Evolutionary conservation across 805 yeast species (phyloP).

Genomic region (Wickerhamomyces chambardii): DNA sequence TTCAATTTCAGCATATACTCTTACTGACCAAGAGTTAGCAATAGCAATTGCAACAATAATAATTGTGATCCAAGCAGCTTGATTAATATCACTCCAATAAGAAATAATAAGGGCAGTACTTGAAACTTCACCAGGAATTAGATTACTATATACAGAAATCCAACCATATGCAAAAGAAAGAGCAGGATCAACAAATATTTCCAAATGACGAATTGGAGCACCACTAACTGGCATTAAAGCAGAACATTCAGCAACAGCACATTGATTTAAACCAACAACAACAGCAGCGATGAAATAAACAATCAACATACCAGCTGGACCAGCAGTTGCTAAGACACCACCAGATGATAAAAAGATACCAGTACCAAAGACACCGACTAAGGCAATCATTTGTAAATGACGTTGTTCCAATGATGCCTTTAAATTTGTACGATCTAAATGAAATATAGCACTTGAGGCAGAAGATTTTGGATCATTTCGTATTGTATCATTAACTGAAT

Average conservation of each 20-base stretch:
- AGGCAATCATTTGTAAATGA: slow-evolving; percentile 40
- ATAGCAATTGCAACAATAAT: slow-evolving; percentile 26
- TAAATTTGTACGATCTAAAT: slow-evolving; percentile 7
- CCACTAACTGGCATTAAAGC: slow-evolving; percentile 29
- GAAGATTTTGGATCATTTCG: no score
- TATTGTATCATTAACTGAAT: no score
- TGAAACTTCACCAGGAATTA: slow-evolving; percentile 33
- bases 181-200: slow-evolving; percentile 32
- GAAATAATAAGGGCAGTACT: slow-evolving; percentile 37
- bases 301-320: slow-evolving; percentile 26
- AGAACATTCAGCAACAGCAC: slow-evolving; percentile 29
- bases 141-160: slow-evolving; percentile 29
- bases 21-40: slow-evolving; percentile 26
- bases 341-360: slow-evolving; percentile 32
- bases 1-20: slow-evolving; percentile 42
- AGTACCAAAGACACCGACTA: slow-evolving; percentile 38
- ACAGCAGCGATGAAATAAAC: slow-evolving; percentile 25
- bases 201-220: slow-evolving; percentile 26
- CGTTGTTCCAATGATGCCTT: slow-evolving; percentile 14
- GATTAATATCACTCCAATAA: slow-evolving; percentile 34
- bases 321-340: slow-evolving; percentile 25
- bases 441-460: no score
- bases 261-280: slow-evolving; percentile 28
- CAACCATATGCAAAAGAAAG: slow-evolving; percentile 39
- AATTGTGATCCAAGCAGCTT: slow-evolving; percentile 37